Conservation (phyloP, 192 early-diverging fungal species). For the Kickxella alabastrina region DNA sequence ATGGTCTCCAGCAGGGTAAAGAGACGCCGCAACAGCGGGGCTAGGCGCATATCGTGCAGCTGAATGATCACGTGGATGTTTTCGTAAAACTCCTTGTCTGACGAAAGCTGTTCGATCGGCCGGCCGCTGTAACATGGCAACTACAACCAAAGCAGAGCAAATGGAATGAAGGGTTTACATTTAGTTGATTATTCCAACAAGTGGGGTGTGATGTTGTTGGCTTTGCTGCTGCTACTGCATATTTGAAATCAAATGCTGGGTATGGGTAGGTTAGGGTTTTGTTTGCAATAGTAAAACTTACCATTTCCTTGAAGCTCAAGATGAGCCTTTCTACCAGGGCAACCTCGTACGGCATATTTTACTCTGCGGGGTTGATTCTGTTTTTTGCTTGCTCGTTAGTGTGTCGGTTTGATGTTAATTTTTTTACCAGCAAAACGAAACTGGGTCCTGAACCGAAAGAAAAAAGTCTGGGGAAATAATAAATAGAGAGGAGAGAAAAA, state of each 20-base stretch:
- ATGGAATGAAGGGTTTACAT: neutral
- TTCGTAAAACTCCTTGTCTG: slow-evolving; percentile 75
- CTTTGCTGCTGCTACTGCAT: no score
- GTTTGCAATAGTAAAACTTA: no score
- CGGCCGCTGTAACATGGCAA: slow-evolving; percentile 71
- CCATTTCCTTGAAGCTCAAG: slow-evolving; percentile 46
- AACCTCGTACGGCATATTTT: slow-evolving; percentile 48
- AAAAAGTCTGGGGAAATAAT: neutral
- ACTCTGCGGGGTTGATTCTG: neutral
- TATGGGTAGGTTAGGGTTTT: no score
- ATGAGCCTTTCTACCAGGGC: slow-evolving; percentile 50
- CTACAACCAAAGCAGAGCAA: slow-evolving; percentile 40
- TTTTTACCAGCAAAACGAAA: neutral
- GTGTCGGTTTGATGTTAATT: neutral
- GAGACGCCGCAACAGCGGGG: slow-evolving; percentile 64
- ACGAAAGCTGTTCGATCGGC: slow-evolving; percentile 60
- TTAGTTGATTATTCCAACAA: neutral
- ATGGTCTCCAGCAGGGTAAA: slow-evolving; percentile 70
- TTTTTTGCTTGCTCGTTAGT: neutral
- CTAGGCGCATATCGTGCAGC: slow-evolving; percentile 71
- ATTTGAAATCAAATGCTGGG: no score
- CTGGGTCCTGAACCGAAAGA: neutral
- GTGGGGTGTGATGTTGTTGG: neutral
- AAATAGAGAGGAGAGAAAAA: neutral
- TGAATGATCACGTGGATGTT: slow-evolving; percentile 72